Base-by-base conservation (phyloP, 768 basidiomycete genomes). In the Lactifluus piperatus region DNA sequence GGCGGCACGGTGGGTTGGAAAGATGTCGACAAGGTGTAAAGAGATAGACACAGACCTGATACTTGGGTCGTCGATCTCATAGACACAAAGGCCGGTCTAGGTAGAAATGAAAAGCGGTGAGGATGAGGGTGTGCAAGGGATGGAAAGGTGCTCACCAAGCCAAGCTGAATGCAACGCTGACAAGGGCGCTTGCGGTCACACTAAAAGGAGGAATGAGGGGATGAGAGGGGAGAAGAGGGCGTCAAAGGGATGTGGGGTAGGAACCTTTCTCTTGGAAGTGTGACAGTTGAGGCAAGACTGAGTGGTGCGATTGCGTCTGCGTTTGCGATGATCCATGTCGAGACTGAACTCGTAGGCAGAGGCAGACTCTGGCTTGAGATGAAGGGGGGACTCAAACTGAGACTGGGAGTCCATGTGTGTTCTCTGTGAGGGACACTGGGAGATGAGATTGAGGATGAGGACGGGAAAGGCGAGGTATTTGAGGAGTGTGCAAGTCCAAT, bases 101-200 rank as follows among this genome's bases (percentile, higher is more conserved):
- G 45, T 65, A 20, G 55, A 58, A 24, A 32, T 16, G 48, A 22
- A 51, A 2, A 58, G 45, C 44, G 50, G 32, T 18, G 27, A 41
- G 56, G 50, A 29, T 16, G 11, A 30, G 55, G 71, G 60, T 16
- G 30, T 22, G 3, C 50, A 13, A 2, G 32, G 8, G 14, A 51
- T n/a, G 45, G 24, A 36, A 24, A 37, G 26, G 45, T 20, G 62
- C 68, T 61, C 74, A 91, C 91, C 71, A 94, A 73, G 56, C 91
- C 91, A 22, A 94, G 81, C 63, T 93, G 88, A 57, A 93, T 94
- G 72, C 91, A 94, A 51, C 91, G 78, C 67, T 88, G 85, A 73
- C 93, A 95, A 20, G 93, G 93, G 41, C 93, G 80, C 69, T 93
- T 93, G 57, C 93, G 79, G 74, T 95, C 93, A 69, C 93, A 95